Evolutionary conservation across 225 moss, liverwort and hornwort species (phyloP), one percentile per base, ranked within the genome.

Genomic region (Physcomitrium patens): DNA sequence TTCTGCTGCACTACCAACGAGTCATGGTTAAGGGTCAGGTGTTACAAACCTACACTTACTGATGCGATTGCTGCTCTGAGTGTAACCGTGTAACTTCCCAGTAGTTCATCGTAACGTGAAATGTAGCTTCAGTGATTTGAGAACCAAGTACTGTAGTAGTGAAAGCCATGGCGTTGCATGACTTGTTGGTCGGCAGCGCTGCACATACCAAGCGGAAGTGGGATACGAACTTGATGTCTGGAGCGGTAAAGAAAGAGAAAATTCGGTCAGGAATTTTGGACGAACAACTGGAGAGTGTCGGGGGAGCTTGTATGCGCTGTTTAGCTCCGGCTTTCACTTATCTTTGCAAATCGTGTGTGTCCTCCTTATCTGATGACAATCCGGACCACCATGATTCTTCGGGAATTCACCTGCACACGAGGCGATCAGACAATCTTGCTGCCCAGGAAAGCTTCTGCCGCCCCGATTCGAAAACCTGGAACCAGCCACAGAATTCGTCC

Each of bases 101-200:
- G 28, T 6, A 8, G 24, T 4, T n/a, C 16, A 3, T 51, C 43
- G 18, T 60, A 47, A 14, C 60, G 0, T 60, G 14, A 60, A 15
- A 56, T 56, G 55, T 56, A 56, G 55, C 8, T 15, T 8, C 18
- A 20, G 18, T 9, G n/a, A 60, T 60, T 28, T 13, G 60, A 27
- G 55, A 23, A 26, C 23, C 12, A 5, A 27, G 59, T 2, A 48
- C 23, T 62, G n/a, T 59, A 44, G 52, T 47, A 16, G 60, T 60
- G 42, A 2, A 51, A 63, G 56, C 64, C 23, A 82, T 86, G 86
- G 82, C 83, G 71, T 57, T 83, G 74, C 75, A 71, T 65, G 80
- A 86, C 22, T 70, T 83, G 63, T 58, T 83, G 37, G 59, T 64
- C 10, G 62, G 58, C 67, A 68, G 62, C 22, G 43, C 63, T 12